These are phyloP conservation scores for Sporothrix brunneoviolacea DNA, from an alignment of 2,329 filamentous ascomycete species.

Conservation along the genomic window DNA sequence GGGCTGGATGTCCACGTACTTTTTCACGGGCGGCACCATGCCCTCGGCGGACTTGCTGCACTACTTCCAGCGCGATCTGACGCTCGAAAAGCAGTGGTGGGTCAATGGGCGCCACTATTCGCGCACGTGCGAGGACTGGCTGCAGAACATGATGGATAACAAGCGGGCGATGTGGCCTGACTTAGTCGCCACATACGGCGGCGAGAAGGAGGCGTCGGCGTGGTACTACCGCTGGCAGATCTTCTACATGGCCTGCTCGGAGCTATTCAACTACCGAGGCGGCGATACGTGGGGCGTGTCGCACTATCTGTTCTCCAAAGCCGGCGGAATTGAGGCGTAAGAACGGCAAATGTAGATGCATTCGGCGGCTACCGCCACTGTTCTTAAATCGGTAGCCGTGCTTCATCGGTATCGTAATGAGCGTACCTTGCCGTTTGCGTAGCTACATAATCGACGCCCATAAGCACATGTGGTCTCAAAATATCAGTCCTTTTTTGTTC, in stretches of 20 bases:
- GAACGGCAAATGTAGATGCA: background rate
- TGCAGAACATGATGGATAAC: slow-evolving; percentile 51
- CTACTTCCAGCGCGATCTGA: slow-evolving; percentile 59
- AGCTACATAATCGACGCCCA: too few species aligned
- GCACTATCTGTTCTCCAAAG: slow-evolving; percentile 62
- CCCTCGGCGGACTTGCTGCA: slow-evolving; percentile 58
- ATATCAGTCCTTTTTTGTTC: too few species aligned
- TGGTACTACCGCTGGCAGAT: slow-evolving; percentile 69
- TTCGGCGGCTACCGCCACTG: background rate
- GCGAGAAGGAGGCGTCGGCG: slow-evolving; percentile 48
- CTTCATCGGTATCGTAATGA: too few species aligned
- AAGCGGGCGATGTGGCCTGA: slow-evolving; percentile 58
- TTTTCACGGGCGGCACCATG: slow-evolving; percentile 70
- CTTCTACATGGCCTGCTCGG: slow-evolving; percentile 65
- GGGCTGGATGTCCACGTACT: slow-evolving; percentile 68
- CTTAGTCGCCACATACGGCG: slow-evolving; percentile 58
- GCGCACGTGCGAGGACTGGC: slow-evolving; percentile 64
- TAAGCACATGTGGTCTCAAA: too few species aligned
- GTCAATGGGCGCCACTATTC: slow-evolving; percentile 62
- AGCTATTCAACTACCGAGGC: slow-evolving; percentile 59
- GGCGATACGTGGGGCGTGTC: slow-evolving; percentile 63
- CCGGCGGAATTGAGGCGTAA: slow-evolving; percentile 11
- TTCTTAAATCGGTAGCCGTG: too few species aligned
- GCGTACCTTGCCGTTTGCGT: too few species aligned
- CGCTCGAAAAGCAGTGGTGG: slow-evolving; percentile 61